Evolutionary conservation across 2,329 filamentous ascomycete species (phyloP), one percentile per base, ranked within the genome.

Genomic region (Byssothecium circinans): DNA sequence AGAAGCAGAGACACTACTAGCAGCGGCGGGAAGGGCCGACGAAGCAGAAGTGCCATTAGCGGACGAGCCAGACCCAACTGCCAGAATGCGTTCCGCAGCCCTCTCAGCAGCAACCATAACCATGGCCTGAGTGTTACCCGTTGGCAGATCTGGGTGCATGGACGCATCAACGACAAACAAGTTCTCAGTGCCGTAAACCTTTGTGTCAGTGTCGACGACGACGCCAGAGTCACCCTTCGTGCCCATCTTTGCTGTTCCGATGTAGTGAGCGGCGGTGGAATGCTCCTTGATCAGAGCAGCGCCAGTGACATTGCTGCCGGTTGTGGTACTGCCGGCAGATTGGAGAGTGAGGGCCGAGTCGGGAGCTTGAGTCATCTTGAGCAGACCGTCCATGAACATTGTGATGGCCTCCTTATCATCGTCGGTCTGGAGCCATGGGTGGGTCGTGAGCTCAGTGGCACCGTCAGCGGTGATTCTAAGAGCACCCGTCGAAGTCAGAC

Each of bases 71-170:
- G 11, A 25, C n/a, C 52, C 52, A 17, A 78, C 57, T 15, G 74
- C 75, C 15, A 81, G 57, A 50, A 81, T 80, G 56, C 70, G 78
- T 55, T 75, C 74, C 4, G 78, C 78, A 8, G 83, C 83, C 34
- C 78, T 77, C 73, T 88, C 85, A 15, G 84, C 80, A 15, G 79
- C 82, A 29, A 83, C 76, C 64, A 87, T 83, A 56, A 87, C 81
- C 32, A 82, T 79, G 1, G 83, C 79, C 39, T 82, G 81, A 1
- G 86, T 86, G 69, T 89, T 89, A 15, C 84, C 82, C 0, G 83
- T 84, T 2, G 84, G 78, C 56, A 87, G 81, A 53, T 86, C 85
- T 0, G 86, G 85, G 72, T 87, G 86, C 19, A 77, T 72, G 0
- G 69, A 74, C 1, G 72, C 74, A 49, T 77, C 75, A 2, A 77